Conservation (phyloP, 352 stramenopile genomes). For the Globisporangium rhizosaccharum region DNA sequence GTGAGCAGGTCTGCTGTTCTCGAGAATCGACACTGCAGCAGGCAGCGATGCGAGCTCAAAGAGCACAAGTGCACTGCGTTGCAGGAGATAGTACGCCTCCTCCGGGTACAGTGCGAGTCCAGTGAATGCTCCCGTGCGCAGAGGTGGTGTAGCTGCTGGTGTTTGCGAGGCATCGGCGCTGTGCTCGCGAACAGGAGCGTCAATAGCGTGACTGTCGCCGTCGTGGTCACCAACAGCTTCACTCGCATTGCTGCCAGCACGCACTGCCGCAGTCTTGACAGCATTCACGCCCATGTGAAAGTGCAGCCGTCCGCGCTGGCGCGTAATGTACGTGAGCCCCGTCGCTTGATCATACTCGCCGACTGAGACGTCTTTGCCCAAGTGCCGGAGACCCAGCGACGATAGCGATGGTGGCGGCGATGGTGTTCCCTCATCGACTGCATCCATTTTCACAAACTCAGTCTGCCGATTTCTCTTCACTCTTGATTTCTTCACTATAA, state of each 20-base stretch:
- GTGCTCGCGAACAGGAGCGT: neutral
- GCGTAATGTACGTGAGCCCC: slow-evolving; percentile 62
- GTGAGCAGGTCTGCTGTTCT: neutral
- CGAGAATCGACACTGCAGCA: too few species aligned
- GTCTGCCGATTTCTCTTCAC: neutral
- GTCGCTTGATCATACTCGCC: slow-evolving; percentile 50
- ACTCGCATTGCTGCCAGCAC: slow-evolving; percentile 1
- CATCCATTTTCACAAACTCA: neutral
- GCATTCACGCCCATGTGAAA: slow-evolving; percentile 66
- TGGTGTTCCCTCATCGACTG: neutral
- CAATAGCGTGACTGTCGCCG: neutral
- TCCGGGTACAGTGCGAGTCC: slow-evolving; percentile 63
- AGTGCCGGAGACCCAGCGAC: neutral
- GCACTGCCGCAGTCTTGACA: slow-evolving; percentile 25
- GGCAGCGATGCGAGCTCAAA: slow-evolving; percentile 18
- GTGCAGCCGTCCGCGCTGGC: slow-evolving; percentile 61
- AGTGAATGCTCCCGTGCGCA: slow-evolving; percentile 41
- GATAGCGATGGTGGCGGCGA: neutral
- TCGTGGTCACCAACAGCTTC: neutral
- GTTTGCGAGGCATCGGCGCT: neutral
- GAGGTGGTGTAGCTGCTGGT: neutral
- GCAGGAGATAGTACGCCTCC: slow-evolving; percentile 61
- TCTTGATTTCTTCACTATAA: neutral
- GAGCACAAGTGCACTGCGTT: slow-evolving; percentile 42
- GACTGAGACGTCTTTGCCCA: slow-evolving; percentile 44